Conservation (phyloP, 495 filamentous ascomycete species). For the Neurospora intermedia region DNA sequence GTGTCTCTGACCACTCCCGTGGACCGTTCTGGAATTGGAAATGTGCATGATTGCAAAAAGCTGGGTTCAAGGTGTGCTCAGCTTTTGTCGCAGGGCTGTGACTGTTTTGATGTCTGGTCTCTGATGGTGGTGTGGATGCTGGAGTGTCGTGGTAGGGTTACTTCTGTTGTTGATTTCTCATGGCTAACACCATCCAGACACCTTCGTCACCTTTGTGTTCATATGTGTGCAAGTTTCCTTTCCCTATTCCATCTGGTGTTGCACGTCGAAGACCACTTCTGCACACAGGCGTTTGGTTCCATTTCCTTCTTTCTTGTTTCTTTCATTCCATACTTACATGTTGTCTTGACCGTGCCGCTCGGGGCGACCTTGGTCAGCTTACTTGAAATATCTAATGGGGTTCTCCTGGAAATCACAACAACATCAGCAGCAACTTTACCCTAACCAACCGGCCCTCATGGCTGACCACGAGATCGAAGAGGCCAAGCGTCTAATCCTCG, state of each 20-base stretch:
- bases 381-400: neutral
- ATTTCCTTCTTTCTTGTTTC: neutral
- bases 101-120: neutral
- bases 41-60: neutral
- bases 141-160: neutral
- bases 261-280: neutral
- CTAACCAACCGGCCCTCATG: neutral
- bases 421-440: neutral
- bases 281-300: neutral
- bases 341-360: neutral
- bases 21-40: neutral
- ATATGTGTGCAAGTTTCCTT: neutral
- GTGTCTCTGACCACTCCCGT: neutral
- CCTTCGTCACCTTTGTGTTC: neutral
- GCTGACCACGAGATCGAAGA: conserved; percentile 15
- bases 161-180: neutral
- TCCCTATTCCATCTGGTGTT: neutral
- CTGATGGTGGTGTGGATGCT: neutral
- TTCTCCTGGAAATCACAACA: neutral
- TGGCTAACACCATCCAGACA: neutral
- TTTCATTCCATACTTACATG: neutral
- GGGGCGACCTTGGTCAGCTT: neutral
- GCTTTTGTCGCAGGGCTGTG: neutral
- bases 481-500: conserved; percentile 17
- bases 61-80: neutral